phyloP scores from a whole-genome alignment of 306 rosid species.

The Ormosia semicastrata region DNA sequence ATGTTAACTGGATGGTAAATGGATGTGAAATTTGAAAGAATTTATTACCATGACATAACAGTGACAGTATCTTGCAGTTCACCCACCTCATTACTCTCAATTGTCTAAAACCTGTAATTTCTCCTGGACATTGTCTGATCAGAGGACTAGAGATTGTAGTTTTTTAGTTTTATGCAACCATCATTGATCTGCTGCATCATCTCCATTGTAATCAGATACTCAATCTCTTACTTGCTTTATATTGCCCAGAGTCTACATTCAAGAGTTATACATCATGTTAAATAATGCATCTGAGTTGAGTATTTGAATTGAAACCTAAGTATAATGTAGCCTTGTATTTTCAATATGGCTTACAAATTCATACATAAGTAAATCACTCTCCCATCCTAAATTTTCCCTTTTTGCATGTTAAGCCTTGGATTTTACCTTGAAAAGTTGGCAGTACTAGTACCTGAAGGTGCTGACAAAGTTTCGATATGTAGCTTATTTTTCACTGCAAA shows the following conservation, averaged over 20 bases:
- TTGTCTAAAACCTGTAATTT: background rate
- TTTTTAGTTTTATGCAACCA: background rate
- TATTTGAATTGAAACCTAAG: background rate
- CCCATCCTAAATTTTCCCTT: background rate
- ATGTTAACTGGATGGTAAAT: constrained; percentile 3
- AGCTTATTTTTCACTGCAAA: background rate
- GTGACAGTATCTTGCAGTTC: background rate
- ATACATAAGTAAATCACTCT: background rate
- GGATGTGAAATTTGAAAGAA: background rate
- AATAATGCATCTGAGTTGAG: background rate
- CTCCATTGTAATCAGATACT: background rate
- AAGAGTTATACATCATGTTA: background rate
- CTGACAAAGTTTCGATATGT: background rate
- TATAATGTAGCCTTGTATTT: background rate
- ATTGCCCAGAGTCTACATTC: background rate
- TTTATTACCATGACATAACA: background rate
- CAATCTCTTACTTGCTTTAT: background rate
- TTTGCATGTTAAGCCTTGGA: background rate
- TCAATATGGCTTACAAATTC: constrained; percentile 5
- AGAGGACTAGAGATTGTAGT: background rate
- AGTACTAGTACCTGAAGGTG: background rate
- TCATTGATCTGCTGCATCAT: background rate
- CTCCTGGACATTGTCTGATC: background rate
- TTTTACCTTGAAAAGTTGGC: constrained; percentile 3
- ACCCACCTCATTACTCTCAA: background rate